Percentiles rank a stretch among this genome's conserved stretches.
phyloP scores from a whole-genome alignment of 164 flowering plant genomes.

The Aristolochia californica region DNA sequence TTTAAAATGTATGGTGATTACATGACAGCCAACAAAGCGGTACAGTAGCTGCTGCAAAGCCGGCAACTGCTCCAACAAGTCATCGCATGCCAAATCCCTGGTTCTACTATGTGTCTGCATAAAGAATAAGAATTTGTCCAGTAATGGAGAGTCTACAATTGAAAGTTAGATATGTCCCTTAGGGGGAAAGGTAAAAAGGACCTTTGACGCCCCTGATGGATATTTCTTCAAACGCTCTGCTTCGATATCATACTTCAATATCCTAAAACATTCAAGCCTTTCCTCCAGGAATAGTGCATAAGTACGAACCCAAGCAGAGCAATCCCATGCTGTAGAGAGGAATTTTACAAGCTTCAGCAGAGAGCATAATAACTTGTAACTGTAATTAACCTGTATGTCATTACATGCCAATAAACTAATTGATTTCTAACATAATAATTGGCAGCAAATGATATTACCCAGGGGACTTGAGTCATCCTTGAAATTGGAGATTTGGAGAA shows the following conservation, averaged over 20 bases:
- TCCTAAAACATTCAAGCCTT: slow-evolving; percentile 75
- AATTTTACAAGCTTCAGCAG: no score
- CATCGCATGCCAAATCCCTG: slow-evolving; percentile 43
- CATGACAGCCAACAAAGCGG: slow-evolving; percentile 85
- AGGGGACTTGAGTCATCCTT: slow-evolving; percentile 94
- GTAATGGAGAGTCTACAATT: neutral
- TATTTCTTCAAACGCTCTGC: slow-evolving; percentile 61
- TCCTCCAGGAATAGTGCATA: slow-evolving; percentile 95
- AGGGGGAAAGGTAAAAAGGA: slow-evolving; percentile 1
- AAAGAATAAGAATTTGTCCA: neutral
- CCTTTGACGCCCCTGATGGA: slow-evolving; percentile 44
- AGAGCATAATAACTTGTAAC: no score
- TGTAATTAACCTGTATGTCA: no score
- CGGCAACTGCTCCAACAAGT: slow-evolving; percentile 76
- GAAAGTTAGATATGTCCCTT: neutral
- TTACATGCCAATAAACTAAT: no score
- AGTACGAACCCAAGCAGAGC: slow-evolving; percentile 95
- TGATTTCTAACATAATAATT: no score
- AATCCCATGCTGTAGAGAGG: slow-evolving; percentile 82
- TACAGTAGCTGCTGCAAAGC: slow-evolving; percentile 78
- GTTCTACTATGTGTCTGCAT: slow-evolving; percentile 65
- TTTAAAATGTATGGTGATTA: slow-evolving; percentile 12
- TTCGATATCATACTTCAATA: slow-evolving; percentile 75
- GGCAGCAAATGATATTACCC: slow-evolving; percentile 29
- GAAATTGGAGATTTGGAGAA: slow-evolving; percentile 83